phyloP scores from a whole-genome alignment of 2,329 filamentous ascomycete genomes.

The Fusarium sp. region DNA sequence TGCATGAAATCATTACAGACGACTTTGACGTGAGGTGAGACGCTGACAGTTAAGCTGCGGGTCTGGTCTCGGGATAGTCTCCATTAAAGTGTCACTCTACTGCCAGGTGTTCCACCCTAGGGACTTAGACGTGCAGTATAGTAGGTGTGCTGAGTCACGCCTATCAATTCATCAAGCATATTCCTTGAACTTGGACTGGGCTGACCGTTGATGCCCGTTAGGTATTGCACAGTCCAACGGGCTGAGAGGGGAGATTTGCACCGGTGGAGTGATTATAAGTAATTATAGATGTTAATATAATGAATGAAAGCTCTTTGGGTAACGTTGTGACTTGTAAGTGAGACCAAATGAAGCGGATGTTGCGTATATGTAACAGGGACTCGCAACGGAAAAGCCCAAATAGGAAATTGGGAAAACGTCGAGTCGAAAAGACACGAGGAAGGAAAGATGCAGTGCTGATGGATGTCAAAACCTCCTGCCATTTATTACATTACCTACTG shows the following conservation, averaged over 20 bases:
- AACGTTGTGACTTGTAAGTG: slow-evolving; percentile 3
- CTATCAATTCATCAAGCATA: slow-evolving; percentile 3
- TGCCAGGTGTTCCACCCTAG: background rate
- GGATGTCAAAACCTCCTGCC: background rate
- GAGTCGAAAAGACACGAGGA: background rate
- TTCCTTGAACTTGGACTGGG: slow-evolving; percentile 5
- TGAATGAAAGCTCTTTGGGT: background rate
- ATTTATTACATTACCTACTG: background rate
- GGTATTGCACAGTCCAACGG: slow-evolving; percentile 17
- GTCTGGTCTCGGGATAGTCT: slow-evolving; percentile 18
- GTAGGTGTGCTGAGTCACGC: slow-evolving; percentile 2
- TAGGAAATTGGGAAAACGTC: slow-evolving; percentile 14
- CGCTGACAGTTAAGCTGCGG: slow-evolving; percentile 4
- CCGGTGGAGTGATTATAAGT: background rate
- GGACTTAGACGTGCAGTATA: background rate
- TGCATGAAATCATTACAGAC: slow-evolving; percentile 14
- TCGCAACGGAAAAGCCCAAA: slow-evolving; percentile 18
- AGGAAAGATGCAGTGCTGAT: background rate
- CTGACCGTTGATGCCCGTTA: slow-evolving; percentile 24
- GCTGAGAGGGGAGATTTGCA: background rate
- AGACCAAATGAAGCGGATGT: slow-evolving; percentile 8
- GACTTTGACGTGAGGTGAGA: slow-evolving; percentile 3
- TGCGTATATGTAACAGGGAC: slow-evolving; percentile 20
- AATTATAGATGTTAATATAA: background rate
- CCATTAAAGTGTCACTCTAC: slow-evolving; percentile 7